Percentiles rank a stretch among this genome's conserved stretches.
Evolutionary conservation across 371 early-diverging fungal genomes (phyloP).

Genomic region (Mortierella sp.): DNA sequence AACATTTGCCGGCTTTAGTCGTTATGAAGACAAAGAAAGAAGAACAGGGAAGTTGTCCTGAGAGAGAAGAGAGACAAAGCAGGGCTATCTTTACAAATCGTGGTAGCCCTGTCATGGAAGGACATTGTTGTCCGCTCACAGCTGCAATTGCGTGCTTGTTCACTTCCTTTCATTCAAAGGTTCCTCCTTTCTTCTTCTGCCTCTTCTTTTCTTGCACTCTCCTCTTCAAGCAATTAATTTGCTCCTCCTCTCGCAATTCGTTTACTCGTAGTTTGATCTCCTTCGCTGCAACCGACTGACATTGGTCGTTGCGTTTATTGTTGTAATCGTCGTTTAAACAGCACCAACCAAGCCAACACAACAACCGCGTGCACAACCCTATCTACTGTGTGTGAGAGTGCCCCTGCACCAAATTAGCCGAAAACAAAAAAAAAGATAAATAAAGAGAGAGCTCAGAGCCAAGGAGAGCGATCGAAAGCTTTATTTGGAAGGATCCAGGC

Average conservation of each 20-base stretch:
- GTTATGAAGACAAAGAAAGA: no score
- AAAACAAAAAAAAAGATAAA: not conserved
- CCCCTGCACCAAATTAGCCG: not conserved
- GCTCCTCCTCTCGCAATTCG: not conserved
- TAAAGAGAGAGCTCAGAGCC: not conserved
- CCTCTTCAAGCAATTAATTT: not conserved
- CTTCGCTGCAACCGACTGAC: not conserved
- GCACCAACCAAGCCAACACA: no score
- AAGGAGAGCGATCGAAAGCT: not conserved
- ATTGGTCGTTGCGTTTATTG: not conserved
- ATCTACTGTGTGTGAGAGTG: not conserved
- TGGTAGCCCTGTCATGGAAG: no score
- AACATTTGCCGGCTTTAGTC: no score
- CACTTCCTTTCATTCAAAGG: not conserved
- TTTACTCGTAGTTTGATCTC: not conserved
- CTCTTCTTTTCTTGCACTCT: not conserved
- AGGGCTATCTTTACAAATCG: no score
- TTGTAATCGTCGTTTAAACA: not conserved
- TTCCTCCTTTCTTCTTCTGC: not conserved
- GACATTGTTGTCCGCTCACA: no score
- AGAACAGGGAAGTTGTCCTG: no score
- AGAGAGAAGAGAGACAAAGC: no score
- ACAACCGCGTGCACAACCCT: not conserved
- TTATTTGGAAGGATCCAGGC: constrained; percentile 10
- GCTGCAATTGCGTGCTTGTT: not conserved